Conservation (phyloP, 192 early-diverging fungal genomes). For the Backusella circina region DNA sequence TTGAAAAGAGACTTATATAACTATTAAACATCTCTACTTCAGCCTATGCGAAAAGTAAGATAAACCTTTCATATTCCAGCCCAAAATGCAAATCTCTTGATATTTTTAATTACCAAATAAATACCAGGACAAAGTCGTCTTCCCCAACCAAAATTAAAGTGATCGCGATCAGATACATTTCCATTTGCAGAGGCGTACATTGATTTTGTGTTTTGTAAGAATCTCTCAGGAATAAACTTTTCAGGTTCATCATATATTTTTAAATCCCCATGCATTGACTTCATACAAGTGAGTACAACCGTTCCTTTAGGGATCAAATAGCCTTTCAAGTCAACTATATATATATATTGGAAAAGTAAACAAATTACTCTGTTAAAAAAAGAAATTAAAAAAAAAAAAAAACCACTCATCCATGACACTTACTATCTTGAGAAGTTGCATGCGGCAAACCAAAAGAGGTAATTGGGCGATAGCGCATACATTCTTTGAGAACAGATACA, state of each 20-base stretch:
- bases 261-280: background rate
- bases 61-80: background rate
- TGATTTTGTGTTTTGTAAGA: background rate
- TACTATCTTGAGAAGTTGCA: background rate
- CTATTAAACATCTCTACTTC: background rate
- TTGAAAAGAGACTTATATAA: background rate
- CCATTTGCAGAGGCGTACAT: background rate
- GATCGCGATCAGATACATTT: background rate
- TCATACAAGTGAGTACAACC: background rate
- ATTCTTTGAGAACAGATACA: background rate
- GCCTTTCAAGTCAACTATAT: background rate
- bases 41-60: background rate
- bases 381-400: background rate
- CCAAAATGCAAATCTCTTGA: background rate
- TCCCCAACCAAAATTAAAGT: slow-evolving; percentile 1
- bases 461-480: background rate
- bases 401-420: background rate
- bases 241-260: background rate
- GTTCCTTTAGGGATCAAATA: background rate
- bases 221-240: slow-evolving; percentile 3
- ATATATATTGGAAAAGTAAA: no score
- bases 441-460: slow-evolving; percentile 10
- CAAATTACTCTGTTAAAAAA: background rate
- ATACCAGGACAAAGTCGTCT: slow-evolving; percentile 11
- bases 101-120: background rate